A percentile compares a stretch with the other conserved stretches of the same genome.
These are phyloP conservation scores for Desmodesmus armatus DNA, from an alignment of 139 green algal genomes.

Conservation along the genomic window DNA sequence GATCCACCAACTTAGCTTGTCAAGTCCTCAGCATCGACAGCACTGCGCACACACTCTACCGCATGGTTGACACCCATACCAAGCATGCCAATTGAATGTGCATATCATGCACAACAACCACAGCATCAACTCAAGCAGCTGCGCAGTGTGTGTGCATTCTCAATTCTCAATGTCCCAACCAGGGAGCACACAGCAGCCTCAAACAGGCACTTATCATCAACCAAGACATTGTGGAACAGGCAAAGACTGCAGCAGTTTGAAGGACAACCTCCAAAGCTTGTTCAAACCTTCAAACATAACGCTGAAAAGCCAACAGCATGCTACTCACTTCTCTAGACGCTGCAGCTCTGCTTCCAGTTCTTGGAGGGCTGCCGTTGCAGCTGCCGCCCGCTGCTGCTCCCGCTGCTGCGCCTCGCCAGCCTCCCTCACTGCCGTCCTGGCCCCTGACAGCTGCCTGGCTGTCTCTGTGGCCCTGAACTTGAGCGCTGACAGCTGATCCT, in stretches of 20 bases:
- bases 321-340: not conserved
- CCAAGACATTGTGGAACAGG: not conserved
- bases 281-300: too few relatives aligned
- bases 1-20: not conserved
- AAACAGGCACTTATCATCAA: not conserved
- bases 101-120: not conserved
- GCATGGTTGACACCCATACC: not conserved
- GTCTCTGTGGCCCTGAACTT: not conserved
- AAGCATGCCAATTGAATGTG: not conserved
- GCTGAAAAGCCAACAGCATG: too few relatives aligned
- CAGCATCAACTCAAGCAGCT: too few relatives aligned
- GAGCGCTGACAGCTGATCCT: constrained; percentile 3
- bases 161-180: too few relatives aligned
- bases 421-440: constrained; percentile 1
- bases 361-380: not conserved
- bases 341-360: not conserved
- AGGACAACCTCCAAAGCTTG: not conserved
- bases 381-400: constrained; percentile 14
- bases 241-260: not conserved
- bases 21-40: not conserved
- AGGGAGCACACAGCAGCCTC: not conserved
- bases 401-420: not conserved
- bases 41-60: not conserved
- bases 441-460: constrained; percentile 25
- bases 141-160: too few relatives aligned